Base-by-base conservation (phyloP, 2,329 filamentous ascomycete genomes). In the Macroventuria anomochaeta region DNA sequence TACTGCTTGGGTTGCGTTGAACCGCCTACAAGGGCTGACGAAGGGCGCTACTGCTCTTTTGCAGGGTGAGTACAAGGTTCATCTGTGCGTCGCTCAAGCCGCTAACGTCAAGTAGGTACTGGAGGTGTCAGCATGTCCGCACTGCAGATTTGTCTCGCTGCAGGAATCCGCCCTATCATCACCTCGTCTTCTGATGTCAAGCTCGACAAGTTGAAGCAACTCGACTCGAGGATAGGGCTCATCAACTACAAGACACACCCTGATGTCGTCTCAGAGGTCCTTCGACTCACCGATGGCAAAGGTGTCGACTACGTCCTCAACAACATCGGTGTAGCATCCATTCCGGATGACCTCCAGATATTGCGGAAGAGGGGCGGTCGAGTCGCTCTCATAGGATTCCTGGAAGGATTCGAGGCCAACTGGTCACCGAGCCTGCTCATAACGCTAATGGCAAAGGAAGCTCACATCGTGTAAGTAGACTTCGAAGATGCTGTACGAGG, bases 211-310 rank as follows among this genome's bases (percentile, higher is more conserved):
- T 71, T 87, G 11, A 76, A 83, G 17, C 46, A 55, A n/a, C 15
- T 65, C 5, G 53, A 52, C 13, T 50, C 58, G 1, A 20, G 28
- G 2, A 37, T 69, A 13, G 13, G 43, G 46, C 73, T 81, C 7
- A 76, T 39, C 88, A 87, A 88, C 70, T 88, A 88, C 69, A 82
- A 79, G 46, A 77, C 69, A 0, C 75, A 78, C n/a, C 65, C 79
- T 0, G 79, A 83, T 40, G 85, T 84, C 82, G 81, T 82, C 10
- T 74, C 76, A 6, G 78, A 80, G 39, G 84, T 82, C n/a, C 77
- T 79, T 57, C 74, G 72, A 5, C 71, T 82, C 8, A 80, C 78
- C 0, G 53, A 65, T 1, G 62, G 66, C 26, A 67, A 68, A 23
- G 76, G 76, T 21, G 75, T 72, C 1, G 77, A 82, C 57, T 76